Conservation (phyloP, 2,329 filamentous ascomycete species). For the Cytospora leucostoma region DNA sequence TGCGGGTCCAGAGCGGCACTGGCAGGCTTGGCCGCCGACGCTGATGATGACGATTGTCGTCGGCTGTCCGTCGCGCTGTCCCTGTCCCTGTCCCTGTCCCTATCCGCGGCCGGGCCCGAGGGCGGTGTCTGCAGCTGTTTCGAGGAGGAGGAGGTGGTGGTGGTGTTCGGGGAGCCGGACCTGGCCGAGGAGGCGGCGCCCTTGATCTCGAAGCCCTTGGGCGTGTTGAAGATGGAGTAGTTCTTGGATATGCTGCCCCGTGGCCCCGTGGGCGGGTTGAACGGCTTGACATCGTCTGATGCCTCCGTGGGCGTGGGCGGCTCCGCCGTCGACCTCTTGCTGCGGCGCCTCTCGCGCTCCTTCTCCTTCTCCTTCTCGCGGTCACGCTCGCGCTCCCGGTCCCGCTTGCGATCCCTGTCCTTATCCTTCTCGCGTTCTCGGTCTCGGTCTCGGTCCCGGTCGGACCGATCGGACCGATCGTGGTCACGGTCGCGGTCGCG, state of each 20-base stretch:
- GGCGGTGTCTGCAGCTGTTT: constrained; percentile 32
- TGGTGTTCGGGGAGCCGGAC: constrained; percentile 16
- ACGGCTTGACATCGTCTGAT: constrained; percentile 43
- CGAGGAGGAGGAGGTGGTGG: constrained; percentile 24
- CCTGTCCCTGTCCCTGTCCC: constrained; percentile 5
- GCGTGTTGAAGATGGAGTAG: constrained; percentile 26
- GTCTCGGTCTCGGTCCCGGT: constrained; percentile 30
- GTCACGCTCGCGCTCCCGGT: constrained; percentile 40
- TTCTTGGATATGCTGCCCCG: constrained; percentile 34
- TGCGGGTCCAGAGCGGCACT: constrained; percentile 54
- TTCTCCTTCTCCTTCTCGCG: constrained; percentile 30
- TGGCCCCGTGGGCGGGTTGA: constrained; percentile 46
- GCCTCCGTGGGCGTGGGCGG: constrained; percentile 37
- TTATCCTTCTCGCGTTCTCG: constrained; percentile 40
- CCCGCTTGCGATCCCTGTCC: constrained; percentile 39
- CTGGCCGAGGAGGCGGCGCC: constrained; percentile 30
- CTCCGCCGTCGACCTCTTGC: constrained; percentile 35
- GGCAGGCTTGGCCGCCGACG: constrained; percentile 28
- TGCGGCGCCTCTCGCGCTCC: constrained; percentile 41
- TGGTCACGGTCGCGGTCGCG: constrained; percentile 23
- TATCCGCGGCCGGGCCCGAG: constrained; percentile 19
- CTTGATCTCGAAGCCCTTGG: constrained; percentile 43
- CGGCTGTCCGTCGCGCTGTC: constrained; percentile 33
- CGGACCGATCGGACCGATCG: constrained; percentile 24
- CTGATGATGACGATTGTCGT: constrained; percentile 41